Percentiles rank a stretch among this genome's conserved stretches.
Evolutionary conservation across 495 filamentous ascomycete genomes (phyloP).

Genomic region (Immersiella caudata): DNA sequence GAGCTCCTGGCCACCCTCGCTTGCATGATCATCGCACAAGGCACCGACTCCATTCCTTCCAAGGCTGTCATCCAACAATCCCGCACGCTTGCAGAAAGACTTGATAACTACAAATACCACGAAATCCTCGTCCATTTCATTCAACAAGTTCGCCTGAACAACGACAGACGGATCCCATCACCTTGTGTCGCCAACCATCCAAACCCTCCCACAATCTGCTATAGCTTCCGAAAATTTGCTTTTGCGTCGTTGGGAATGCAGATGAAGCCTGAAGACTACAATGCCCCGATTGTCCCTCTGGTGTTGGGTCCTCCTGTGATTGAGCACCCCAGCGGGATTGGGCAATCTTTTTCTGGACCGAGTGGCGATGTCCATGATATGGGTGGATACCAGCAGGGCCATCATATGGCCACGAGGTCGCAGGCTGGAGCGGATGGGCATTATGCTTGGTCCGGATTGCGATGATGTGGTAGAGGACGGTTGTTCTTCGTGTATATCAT

Average conservation of each 20-base stretch:
- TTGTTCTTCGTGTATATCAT: no score
- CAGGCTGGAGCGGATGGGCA: no score
- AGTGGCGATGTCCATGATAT: no score
- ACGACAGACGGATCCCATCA: conserved; percentile 14
- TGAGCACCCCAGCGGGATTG: no score
- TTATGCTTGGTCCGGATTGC: no score
- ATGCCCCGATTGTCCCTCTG: not conserved
- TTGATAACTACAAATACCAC: not conserved
- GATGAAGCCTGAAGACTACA: not conserved
- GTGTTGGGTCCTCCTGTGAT: not conserved
- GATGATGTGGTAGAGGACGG: no score
- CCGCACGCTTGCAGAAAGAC: not conserved
- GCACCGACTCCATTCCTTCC: not conserved
- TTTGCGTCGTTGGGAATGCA: not conserved
- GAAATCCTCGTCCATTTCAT: conserved; percentile 18
- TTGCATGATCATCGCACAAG: conserved; percentile 27
- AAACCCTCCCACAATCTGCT: not conserved
- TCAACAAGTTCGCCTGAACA: conserved; percentile 13
- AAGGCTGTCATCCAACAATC: not conserved
- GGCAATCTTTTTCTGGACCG: no score
- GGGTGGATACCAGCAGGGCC: no score
- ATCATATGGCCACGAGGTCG: no score
- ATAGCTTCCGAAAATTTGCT: not conserved
- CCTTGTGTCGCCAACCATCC: not conserved
- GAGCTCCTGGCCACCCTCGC: conserved; percentile 27